Evolutionary conservation across 371 early-diverging fungal genomes (phyloP).

Genomic region (Syncephalastrum monosporum): DNA sequence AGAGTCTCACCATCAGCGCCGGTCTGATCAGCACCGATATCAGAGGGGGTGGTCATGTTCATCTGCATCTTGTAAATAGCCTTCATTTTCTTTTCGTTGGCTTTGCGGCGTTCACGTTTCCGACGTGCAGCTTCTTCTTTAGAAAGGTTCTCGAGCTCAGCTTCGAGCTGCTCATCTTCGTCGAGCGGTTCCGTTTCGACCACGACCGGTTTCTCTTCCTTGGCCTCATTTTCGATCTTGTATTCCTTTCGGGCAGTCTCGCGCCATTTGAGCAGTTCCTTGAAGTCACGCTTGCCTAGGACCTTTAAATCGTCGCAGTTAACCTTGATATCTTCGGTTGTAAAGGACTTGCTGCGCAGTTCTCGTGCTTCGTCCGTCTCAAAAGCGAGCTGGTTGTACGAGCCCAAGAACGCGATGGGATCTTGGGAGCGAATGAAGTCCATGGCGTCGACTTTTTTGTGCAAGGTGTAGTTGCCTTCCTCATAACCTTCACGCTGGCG

Average conservation of each 20-base stretch:
- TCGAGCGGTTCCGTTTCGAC: conserved; percentile 55
- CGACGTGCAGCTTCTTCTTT: conserved; percentile 59
- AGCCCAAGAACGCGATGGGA: conserved; percentile 75
- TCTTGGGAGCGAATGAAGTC: conserved; percentile 81
- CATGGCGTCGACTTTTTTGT: conserved; percentile 67
- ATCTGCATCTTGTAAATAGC: conserved; percentile 83
- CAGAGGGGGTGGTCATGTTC: conserved; percentile 90
- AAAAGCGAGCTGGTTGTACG: conserved; percentile 74
- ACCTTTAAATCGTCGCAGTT: conserved; percentile 89
- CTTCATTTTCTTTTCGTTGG: conserved; percentile 80
- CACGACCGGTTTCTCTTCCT: conserved; percentile 38
- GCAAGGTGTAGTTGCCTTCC: conserved; percentile 88
- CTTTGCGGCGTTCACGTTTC: conserved; percentile 60
- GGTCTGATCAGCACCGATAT: conserved; percentile 79
- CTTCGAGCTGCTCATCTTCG: conserved; percentile 57
- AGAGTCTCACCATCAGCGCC: conserved; percentile 61
- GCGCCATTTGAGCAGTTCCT: conserved; percentile 88
- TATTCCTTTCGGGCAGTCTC: conserved; percentile 61
- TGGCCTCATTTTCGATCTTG: conserved; percentile 51
- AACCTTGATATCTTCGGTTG: conserved; percentile 77
- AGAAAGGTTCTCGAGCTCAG: conserved; percentile 59
- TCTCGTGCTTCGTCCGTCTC: conserved; percentile 61
- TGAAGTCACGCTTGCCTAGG: conserved; percentile 92
- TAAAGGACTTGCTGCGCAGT: conserved; percentile 64
- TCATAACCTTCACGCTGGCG: conserved; percentile 97